Percentiles rank a stretch among this genome's conserved stretches.
These are phyloP conservation scores for Harringtonia aguacate DNA, from an alignment of 2,329 filamentous ascomycete genomes.

Conservation along the genomic window DNA sequence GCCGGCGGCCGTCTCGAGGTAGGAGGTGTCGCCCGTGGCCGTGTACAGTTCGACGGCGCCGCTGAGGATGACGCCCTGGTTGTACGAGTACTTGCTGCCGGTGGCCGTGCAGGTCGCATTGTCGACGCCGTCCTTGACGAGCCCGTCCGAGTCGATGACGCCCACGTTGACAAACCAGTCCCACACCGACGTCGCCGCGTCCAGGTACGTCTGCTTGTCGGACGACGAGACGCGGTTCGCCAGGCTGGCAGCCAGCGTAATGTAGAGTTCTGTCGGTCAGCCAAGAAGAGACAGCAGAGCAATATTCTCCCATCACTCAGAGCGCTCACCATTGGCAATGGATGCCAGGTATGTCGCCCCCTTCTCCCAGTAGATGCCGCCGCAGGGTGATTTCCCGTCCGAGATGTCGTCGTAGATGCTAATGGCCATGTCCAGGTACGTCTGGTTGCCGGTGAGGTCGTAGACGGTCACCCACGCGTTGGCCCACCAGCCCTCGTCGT, in stretches of 20 bases:
- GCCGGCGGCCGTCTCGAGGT: constrained; percentile 28
- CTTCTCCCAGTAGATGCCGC: constrained; percentile 1
- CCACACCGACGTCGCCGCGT: constrained; percentile 40
- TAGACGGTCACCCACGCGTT: neutral
- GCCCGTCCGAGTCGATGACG: constrained; percentile 37
- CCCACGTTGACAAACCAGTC: constrained; percentile 39
- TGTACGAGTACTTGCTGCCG: constrained; percentile 26
- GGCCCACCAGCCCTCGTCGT: no score
- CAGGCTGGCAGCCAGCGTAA: constrained; percentile 40
- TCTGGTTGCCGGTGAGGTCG: neutral
- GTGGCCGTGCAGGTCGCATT: constrained; percentile 38
- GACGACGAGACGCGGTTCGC: constrained; percentile 33
- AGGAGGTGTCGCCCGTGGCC: constrained; percentile 29
- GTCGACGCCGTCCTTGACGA: constrained; percentile 44
- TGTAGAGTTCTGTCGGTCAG: constrained; percentile 27
- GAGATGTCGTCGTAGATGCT: neutral
- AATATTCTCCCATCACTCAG: neutral
- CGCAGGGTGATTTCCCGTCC: neutral
- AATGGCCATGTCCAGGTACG: neutral
- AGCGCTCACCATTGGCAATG: neutral
- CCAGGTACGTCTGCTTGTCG: constrained; percentile 25
- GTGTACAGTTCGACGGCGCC: constrained; percentile 40
- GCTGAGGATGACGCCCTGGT: constrained; percentile 47
- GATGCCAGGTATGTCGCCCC: neutral
- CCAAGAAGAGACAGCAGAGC: neutral